phyloP scores from a whole-genome alignment of 2,329 filamentous ascomycete species.

The Fusarium domesticum region DNA sequence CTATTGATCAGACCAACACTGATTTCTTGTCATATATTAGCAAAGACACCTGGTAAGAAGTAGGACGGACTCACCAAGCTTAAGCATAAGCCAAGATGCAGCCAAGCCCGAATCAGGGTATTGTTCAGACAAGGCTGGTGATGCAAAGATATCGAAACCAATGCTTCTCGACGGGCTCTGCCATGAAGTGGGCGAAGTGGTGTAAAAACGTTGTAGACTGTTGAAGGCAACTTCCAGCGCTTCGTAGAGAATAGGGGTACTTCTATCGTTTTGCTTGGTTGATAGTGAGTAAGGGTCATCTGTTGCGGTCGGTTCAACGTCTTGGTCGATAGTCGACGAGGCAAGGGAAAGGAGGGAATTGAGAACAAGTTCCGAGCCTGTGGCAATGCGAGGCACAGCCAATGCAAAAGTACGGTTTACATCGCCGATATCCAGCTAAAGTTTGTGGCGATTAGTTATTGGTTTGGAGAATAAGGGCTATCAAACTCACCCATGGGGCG shows the following conservation, averaged over 20 bases:
- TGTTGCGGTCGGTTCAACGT: conserved; percentile 8
- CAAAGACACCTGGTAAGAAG: not conserved
- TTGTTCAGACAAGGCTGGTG: conserved; percentile 14
- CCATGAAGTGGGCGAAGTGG: conserved; percentile 20
- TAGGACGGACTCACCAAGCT: conserved; percentile 24
- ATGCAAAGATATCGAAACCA: conserved; percentile 14
- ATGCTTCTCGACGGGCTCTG: conserved; percentile 16
- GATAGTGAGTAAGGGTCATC: conserved; percentile 3
- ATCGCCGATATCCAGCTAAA: conserved; percentile 43
- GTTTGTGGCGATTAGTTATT: conserved; percentile 3
- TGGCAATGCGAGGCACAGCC: conserved; percentile 31
- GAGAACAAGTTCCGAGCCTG: conserved; percentile 24
- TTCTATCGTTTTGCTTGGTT: conserved; percentile 7
- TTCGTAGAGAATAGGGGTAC: conserved; percentile 5
- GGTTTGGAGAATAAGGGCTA: not conserved
- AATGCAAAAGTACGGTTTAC: conserved; percentile 41
- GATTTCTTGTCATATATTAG: conserved; percentile 21
- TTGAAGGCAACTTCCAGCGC: conserved; percentile 14
- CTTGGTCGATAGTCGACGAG: conserved; percentile 14
- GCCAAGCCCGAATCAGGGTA: conserved; percentile 15
- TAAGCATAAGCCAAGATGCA: conserved; percentile 26
- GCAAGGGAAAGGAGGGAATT: conserved; percentile 29
- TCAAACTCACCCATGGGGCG: conserved; percentile 41
- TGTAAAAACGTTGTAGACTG: conserved; percentile 14
- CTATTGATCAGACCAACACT: conserved; percentile 29